phyloP scores from a whole-genome alignment of 2,329 filamentous ascomycete species.

The Pleoardoris graminearum region DNA sequence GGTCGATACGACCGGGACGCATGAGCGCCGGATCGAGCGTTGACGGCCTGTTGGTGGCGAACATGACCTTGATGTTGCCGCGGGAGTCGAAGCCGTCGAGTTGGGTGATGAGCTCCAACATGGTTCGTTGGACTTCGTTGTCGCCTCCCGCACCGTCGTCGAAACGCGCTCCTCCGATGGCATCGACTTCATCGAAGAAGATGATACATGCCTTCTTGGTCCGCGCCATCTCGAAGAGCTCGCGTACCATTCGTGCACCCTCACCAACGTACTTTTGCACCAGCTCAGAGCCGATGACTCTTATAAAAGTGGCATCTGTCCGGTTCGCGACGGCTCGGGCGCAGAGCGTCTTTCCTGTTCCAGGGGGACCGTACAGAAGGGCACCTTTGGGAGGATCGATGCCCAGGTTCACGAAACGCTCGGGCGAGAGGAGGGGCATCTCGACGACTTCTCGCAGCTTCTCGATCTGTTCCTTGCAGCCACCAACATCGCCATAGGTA shows the following conservation, averaged over 20 bases:
- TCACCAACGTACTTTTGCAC: conserved; percentile 99
- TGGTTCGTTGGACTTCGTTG: conserved; percentile 96
- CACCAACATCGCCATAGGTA: conserved; percentile 97
- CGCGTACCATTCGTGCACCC: conserved; percentile 95
- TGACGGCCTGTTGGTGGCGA: conserved; percentile 94
- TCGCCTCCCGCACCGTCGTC: conserved; percentile 96
- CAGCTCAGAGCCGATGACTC: conserved; percentile 95
- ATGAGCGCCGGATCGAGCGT: conserved; percentile 96
- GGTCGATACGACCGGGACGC: conserved; percentile 94
- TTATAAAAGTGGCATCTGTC: conserved; percentile 97
- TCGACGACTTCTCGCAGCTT: conserved; percentile 98
- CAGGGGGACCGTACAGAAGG: conserved; percentile 91
- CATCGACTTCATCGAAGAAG: conserved; percentile 99
- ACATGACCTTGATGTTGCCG: conserved; percentile 99
- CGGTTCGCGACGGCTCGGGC: conserved; percentile 95
- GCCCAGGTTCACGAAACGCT: conserved; percentile 97
- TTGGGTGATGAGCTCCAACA: conserved; percentile 97
- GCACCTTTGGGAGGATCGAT: conserved; percentile 99
- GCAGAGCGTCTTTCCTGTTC: conserved; percentile 98
- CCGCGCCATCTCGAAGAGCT: conserved; percentile 98
- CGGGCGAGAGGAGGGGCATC: conserved; percentile 94
- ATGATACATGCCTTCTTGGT: conserved; percentile 99
- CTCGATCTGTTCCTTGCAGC: conserved; percentile 99
- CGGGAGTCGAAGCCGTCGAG: conserved; percentile 94
- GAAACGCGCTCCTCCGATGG: conserved; percentile 92